phyloP scores from a whole-genome alignment of 2,329 filamentous ascomycete species.

The Endoconidiophora polonica region DNA sequence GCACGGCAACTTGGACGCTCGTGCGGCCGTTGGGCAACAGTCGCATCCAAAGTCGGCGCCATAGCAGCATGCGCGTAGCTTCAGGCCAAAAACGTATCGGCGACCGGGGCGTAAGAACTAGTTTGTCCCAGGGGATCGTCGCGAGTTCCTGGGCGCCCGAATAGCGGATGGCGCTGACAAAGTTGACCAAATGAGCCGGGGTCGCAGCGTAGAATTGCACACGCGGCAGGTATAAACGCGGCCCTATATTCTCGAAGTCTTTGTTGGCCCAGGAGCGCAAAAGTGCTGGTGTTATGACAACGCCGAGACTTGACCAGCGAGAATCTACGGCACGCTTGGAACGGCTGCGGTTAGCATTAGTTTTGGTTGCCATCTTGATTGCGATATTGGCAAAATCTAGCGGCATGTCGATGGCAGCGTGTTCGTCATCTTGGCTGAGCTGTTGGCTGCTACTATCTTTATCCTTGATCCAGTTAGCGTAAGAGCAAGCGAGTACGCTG shows the following conservation, averaged over 20 bases:
- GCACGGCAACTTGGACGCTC: conserved; percentile 5
- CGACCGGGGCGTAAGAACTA: neutral
- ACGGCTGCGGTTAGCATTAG: too few relatives aligned
- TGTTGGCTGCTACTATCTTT: too few relatives aligned
- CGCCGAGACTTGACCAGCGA: conserved; percentile 1
- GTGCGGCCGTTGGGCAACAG: conserved; percentile 2
- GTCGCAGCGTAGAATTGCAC: conserved; percentile 2
- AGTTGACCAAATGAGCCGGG: neutral
- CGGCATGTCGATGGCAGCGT: neutral
- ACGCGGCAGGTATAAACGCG: conserved; percentile 5
- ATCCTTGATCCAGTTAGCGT: conserved; percentile 7
- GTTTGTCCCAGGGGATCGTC: conserved; percentile 4
- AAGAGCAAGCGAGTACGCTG: conserved; percentile 6
- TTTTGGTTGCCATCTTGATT: neutral
- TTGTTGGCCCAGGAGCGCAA: conserved; percentile 8
- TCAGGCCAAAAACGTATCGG: conserved; percentile 3
- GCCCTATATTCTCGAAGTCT: conserved; percentile 7
- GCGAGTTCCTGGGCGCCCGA: conserved; percentile 4
- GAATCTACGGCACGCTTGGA: neutral
- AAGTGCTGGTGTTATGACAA: conserved; percentile 7
- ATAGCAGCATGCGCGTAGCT: conserved; percentile 9
- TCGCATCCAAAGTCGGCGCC: conserved; percentile 6
- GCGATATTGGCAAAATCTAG: conserved; percentile 2
- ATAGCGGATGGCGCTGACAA: conserved; percentile 7
- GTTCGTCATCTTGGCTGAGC: neutral